Conservation (phyloP, 345 rosid species). For the Laguncularia racemosa region DNA sequence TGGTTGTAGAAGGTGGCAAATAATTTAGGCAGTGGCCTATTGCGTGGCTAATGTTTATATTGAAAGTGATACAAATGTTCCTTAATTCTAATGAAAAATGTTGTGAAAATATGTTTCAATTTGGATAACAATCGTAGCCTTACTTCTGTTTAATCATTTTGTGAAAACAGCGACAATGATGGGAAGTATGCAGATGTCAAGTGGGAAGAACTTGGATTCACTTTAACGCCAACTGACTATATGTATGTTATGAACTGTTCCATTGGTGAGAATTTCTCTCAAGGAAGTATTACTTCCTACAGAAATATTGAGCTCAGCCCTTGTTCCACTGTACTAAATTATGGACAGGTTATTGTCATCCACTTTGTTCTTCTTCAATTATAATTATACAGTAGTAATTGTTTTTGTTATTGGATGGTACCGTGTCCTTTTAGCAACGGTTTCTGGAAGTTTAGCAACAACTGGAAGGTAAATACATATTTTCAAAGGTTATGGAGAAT, state of each 20-base stretch:
- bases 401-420: no score
- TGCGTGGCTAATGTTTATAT: no score
- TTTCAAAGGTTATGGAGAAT: not conserved
- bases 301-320: constrained; percentile 36
- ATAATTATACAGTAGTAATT: no score
- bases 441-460: no score
- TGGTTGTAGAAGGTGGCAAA: no score
- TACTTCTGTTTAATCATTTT: not conserved
- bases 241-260: constrained; percentile 36
- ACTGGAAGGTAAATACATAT: not conserved
- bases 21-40: no score
- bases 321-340: constrained; percentile 30
- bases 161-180: constrained; percentile 6
- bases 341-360: constrained; percentile 31
- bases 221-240: constrained; percentile 28
- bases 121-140: not conserved
- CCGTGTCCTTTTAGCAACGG: no score
- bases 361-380: not conserved
- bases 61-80: no score
- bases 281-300: constrained; percentile 19
- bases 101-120: no score
- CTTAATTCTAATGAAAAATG: no score
- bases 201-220: constrained; percentile 38
- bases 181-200: constrained; percentile 16
- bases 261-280: constrained; percentile 13